These are phyloP conservation scores for Lathyrus sativus DNA, from an alignment of 306 rosid genomes.

Conservation along the genomic window DNA sequence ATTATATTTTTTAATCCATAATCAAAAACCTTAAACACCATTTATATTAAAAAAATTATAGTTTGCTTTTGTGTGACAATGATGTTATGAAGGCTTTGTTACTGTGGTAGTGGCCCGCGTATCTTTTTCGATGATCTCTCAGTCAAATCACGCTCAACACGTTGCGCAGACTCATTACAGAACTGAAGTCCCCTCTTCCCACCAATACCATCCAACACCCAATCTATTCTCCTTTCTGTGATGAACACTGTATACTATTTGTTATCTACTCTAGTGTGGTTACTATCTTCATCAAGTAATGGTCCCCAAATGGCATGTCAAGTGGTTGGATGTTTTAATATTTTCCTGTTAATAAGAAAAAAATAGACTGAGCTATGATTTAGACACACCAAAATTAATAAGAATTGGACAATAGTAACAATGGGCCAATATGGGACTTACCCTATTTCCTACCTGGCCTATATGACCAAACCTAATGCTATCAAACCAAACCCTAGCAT, in stretches of 20 bases:
- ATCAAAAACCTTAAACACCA: too few relatives aligned
- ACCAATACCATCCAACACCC: not conserved
- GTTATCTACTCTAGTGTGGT: not conserved
- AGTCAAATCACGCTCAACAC: not conserved
- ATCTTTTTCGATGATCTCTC: constrained; percentile 1
- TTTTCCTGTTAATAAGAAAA: not conserved
- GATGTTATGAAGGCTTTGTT: not conserved
- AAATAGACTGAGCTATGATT: too few relatives aligned
- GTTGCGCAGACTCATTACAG: not conserved
- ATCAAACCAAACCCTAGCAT: too few relatives aligned
- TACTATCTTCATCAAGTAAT: not conserved
- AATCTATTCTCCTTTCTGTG: not conserved
- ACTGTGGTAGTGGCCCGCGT: not conserved
- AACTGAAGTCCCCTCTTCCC: not conserved
- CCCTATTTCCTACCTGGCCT: too few relatives aligned
- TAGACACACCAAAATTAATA: too few relatives aligned
- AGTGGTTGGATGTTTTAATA: not conserved
- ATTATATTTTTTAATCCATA: too few relatives aligned
- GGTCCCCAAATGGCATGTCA: not conserved
- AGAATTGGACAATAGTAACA: too few relatives aligned
- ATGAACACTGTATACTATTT: too few relatives aligned
- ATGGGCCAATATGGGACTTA: too few relatives aligned
- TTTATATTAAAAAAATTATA: not conserved
- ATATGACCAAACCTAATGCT: too few relatives aligned
- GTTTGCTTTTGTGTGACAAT: not conserved